Percentiles rank a stretch among this genome's conserved stretches.
These are phyloP conservation scores for Triadica sebifera DNA, from an alignment of 345 rosid species.

Conservation along the genomic window DNA sequence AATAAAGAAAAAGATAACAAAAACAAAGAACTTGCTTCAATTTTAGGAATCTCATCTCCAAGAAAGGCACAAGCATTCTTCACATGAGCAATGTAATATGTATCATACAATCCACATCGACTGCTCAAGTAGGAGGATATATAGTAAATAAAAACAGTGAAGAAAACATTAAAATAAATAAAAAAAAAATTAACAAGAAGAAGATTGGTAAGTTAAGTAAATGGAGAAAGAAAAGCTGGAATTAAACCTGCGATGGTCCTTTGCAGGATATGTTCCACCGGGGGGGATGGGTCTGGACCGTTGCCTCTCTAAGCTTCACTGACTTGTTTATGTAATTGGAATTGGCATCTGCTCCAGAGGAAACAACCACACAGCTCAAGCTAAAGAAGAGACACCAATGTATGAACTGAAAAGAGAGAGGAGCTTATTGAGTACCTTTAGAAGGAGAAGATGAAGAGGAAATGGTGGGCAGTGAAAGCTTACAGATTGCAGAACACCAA, in stretches of 20 bases:
- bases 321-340: conserved; percentile 37
- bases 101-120: conserved; percentile 87
- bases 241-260: conserved; percentile 86
- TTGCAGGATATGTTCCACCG: conserved; percentile 89
- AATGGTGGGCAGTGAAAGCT: conserved; percentile 36
- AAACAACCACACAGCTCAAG: neutral
- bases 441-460: conserved; percentile 46
- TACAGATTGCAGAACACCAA: conserved; percentile 41
- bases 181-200: neutral
- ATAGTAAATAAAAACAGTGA: neutral
- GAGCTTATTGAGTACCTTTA: conserved; percentile 29
- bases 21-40: conserved; percentile 54
- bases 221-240: neutral
- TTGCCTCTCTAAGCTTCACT: conserved; percentile 63
- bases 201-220: neutral
- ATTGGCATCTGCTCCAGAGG: conserved; percentile 29
- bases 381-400: neutral
- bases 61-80: conserved; percentile 92
- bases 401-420: neutral
- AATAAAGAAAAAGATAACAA: neutral
- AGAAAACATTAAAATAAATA: no score
- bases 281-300: conserved; percentile 84
- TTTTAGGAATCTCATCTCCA: conserved; percentile 91
- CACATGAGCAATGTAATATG: conserved; percentile 92
- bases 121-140: conserved; percentile 29